phyloP scores from a whole-genome alignment of 2,329 filamentous ascomycete genomes.

The Aspergillus spinulosporus region DNA sequence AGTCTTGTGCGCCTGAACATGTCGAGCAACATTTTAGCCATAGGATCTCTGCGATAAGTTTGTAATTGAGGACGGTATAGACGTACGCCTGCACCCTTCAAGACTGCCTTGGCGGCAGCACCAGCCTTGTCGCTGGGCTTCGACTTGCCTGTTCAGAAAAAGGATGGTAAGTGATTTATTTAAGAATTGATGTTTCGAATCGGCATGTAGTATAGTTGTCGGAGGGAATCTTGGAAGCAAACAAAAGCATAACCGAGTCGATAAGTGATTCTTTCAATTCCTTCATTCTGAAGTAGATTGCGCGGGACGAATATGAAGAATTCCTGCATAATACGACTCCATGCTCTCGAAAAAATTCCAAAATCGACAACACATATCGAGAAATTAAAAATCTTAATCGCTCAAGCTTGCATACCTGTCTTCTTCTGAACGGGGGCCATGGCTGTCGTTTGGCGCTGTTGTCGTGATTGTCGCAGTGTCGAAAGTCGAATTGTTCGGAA shows the following conservation, averaged over 20 bases:
- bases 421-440: conserved; percentile 51
- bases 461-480: conserved; percentile 48
- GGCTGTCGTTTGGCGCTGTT: conserved; percentile 47
- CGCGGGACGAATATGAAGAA: conserved; percentile 5
- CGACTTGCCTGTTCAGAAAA: conserved; percentile 40
- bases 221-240: background rate
- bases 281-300: conserved; percentile 1
- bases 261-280: background rate
- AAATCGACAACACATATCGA: conserved; percentile 38
- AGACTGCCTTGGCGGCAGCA: conserved; percentile 90
- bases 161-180: conserved; percentile 18
- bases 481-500: conserved; percentile 41
- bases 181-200: background rate
- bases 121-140: conserved; percentile 78
- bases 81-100: conserved; percentile 96
- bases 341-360: conserved; percentile 26
- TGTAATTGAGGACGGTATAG: background rate
- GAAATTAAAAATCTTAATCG: conserved; percentile 21
- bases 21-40: conserved; percentile 15
- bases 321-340: conserved; percentile 12
- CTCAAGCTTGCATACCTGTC: conserved; percentile 43
- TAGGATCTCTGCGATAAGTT: background rate
- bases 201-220: background rate
- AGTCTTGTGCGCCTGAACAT: conserved; percentile 73
- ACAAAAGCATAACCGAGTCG: background rate